Evolutionary conservation across 1,284 basidiomycete genomes (phyloP).

Genomic region (Hemileccinum hortonii): DNA sequence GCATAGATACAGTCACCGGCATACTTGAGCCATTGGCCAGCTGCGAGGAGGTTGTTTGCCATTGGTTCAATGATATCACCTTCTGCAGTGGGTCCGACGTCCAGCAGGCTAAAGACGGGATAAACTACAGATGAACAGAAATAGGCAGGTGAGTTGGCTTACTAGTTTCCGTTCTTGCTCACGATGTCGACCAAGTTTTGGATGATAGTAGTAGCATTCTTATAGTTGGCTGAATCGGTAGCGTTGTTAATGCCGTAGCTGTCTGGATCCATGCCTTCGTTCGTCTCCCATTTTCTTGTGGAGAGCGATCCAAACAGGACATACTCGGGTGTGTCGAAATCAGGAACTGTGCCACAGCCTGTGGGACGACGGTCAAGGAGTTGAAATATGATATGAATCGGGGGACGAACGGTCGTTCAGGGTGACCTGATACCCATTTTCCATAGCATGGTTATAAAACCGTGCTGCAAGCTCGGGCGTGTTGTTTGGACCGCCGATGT

Average conservation of each 20-base stretch:
- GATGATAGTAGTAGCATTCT: slow-evolving; percentile 48
- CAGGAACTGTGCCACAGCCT: slow-evolving; percentile 46
- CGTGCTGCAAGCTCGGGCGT: slow-evolving; percentile 48
- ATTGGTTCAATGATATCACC: slow-evolving; percentile 51
- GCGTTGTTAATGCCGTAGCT: slow-evolving; percentile 46
- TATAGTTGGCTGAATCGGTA: slow-evolving; percentile 48
- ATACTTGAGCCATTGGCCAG: slow-evolving; percentile 50
- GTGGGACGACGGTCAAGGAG: background rate
- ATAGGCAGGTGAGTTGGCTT: slow-evolving; percentile 9
- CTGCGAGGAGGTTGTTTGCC: slow-evolving; percentile 45
- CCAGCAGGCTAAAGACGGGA: slow-evolving; percentile 40
- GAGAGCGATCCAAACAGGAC: slow-evolving; percentile 50
- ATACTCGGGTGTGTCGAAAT: slow-evolving; percentile 63
- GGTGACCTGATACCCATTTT: slow-evolving; percentile 51
- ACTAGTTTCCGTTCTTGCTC: slow-evolving; percentile 58
- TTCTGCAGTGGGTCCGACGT: slow-evolving; percentile 54
- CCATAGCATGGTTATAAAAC: slow-evolving; percentile 51
- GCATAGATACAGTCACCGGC: slow-evolving; percentile 54
- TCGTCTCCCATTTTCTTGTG: slow-evolving; percentile 55
- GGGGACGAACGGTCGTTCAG: slow-evolving; percentile 50
- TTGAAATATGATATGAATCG: background rate
- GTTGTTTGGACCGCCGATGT: slow-evolving; percentile 58
- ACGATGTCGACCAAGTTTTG: slow-evolving; percentile 55
- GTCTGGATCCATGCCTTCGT: slow-evolving; percentile 50
- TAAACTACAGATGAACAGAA: background rate